Evolutionary conservation across 768 basidiomycete species (phyloP).

Genomic region (Leccinum fibrillosum): DNA sequence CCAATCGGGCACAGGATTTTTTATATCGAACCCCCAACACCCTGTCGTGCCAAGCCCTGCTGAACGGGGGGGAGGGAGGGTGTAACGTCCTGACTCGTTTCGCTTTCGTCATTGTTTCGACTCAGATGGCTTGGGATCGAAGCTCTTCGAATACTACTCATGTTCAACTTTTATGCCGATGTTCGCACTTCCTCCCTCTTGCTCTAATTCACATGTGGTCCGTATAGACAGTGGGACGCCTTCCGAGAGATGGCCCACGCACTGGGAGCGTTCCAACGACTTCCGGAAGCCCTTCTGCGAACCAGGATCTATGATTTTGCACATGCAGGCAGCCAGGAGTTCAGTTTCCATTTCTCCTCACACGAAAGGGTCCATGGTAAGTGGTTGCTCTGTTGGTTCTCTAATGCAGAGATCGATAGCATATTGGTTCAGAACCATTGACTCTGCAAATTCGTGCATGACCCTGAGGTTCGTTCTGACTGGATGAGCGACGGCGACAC

Average conservation of each 20-base stretch:
- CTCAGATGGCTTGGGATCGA: not conserved
- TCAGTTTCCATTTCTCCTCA: slow-evolving; percentile 2
- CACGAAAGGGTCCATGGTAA: slow-evolving; percentile 1
- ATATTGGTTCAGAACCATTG: not conserved
- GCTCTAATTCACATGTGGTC: slow-evolving; percentile 10
- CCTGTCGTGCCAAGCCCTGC: not conserved
- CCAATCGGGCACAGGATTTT: not conserved
- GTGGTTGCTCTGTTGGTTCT: slow-evolving; percentile 5
- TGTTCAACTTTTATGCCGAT: not conserved
- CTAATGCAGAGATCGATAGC: slow-evolving; percentile 12
- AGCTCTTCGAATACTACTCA: not conserved
- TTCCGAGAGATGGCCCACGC: not conserved
- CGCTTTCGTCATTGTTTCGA: not conserved
- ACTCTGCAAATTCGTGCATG: not conserved
- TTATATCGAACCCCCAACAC: not conserved
- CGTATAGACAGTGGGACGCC: not conserved
- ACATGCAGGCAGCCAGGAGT: not conserved
- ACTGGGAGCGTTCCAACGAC: not conserved
- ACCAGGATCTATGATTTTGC: not conserved
- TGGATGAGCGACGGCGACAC: not conserved
- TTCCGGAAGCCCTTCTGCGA: slow-evolving; percentile 3
- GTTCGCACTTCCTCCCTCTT: not conserved
- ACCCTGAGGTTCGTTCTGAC: slow-evolving; percentile 10
- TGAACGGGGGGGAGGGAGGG: not conserved
- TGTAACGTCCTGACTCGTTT: not conserved